A percentile compares a stretch with the other conserved stretches of the same genome.
These are phyloP conservation scores for Castanea sativa DNA, from an alignment of 306 rosid genomes.

Conservation along the genomic window DNA sequence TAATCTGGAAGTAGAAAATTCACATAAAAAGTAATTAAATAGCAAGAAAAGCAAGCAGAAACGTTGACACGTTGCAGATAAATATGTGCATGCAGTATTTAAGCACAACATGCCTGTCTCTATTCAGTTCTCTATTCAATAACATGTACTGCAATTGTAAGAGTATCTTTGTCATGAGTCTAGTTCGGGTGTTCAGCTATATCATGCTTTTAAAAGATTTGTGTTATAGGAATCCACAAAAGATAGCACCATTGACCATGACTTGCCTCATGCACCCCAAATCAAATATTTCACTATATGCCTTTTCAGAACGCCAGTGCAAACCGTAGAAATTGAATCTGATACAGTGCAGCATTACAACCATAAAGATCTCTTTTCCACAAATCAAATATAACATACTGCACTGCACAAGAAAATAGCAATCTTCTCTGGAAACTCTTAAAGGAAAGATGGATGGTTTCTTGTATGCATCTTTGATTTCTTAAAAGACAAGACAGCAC, in stretches of 20 bases:
- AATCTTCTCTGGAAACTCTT: neutral
- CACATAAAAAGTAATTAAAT: too few relatives aligned
- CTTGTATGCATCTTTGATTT: conserved; percentile 24
- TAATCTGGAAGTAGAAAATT: too few relatives aligned
- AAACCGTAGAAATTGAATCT: neutral
- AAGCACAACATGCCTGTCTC: too few relatives aligned
- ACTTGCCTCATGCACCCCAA: neutral
- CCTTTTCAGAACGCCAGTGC: neutral
- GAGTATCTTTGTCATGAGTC: too few relatives aligned
- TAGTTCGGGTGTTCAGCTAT: too few relatives aligned
- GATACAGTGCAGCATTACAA: neutral
- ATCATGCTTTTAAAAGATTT: too few relatives aligned
- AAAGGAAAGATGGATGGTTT: conserved; percentile 5
- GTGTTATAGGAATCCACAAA: too few relatives aligned
- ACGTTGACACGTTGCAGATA: too few relatives aligned
- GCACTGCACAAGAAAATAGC: neutral
- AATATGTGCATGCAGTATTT: too few relatives aligned
- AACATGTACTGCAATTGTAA: too few relatives aligned
- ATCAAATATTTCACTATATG: neutral
- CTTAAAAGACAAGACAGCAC: conserved; percentile 35
- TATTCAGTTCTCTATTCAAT: too few relatives aligned
- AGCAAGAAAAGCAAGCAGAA: too few relatives aligned
- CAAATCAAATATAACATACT: neutral
- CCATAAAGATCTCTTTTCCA: neutral
- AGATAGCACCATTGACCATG: neutral